These are phyloP conservation scores for Cyphellophora europaea DNA, from an alignment of 2,329 filamentous ascomycete species.

Conservation along the genomic window DNA sequence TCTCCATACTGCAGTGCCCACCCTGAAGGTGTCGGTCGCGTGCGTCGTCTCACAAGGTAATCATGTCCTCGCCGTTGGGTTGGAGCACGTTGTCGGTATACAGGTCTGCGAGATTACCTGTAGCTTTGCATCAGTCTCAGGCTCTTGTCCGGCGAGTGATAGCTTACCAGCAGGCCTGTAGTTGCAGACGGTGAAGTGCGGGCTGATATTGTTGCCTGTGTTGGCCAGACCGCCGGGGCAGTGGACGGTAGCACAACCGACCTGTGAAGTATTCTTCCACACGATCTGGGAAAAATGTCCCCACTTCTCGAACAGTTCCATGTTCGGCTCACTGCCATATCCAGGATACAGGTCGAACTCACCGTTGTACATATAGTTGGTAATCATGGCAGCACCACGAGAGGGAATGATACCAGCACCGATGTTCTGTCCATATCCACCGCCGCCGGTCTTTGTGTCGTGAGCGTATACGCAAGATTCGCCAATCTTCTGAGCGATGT, in stretches of 20 bases:
- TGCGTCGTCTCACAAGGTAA: conserved; percentile 16
- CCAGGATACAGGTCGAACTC: conserved; percentile 53
- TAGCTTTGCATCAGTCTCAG: conserved; percentile 31
- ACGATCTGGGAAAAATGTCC: conserved; percentile 72
- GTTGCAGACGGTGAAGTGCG: conserved; percentile 84
- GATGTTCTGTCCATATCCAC: conserved; percentile 85
- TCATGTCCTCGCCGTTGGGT: conserved; percentile 30
- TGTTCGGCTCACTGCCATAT: conserved; percentile 56
- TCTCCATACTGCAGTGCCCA: no score
- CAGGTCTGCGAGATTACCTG: conserved; percentile 44
- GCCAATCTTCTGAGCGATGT: conserved; percentile 56
- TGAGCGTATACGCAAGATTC: conserved; percentile 63
- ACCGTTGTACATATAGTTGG: conserved; percentile 80
- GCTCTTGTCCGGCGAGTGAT: conserved; percentile 34
- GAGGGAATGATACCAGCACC: conserved; percentile 54
- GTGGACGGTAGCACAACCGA: conserved; percentile 52
- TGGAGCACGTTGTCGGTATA: conserved; percentile 44
- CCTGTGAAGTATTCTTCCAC: conserved; percentile 52
- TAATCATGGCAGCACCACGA: conserved; percentile 59
- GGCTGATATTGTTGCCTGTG: conserved; percentile 29
- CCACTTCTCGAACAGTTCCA: conserved; percentile 54
- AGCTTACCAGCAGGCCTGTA: conserved; percentile 66
- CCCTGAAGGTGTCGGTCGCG: no score
- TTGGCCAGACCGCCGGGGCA: conserved; percentile 34
- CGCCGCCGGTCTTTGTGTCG: conserved; percentile 60